phyloP scores from a whole-genome alignment of 768 basidiomycete genomes.

The Pisolithus orientalis region DNA sequence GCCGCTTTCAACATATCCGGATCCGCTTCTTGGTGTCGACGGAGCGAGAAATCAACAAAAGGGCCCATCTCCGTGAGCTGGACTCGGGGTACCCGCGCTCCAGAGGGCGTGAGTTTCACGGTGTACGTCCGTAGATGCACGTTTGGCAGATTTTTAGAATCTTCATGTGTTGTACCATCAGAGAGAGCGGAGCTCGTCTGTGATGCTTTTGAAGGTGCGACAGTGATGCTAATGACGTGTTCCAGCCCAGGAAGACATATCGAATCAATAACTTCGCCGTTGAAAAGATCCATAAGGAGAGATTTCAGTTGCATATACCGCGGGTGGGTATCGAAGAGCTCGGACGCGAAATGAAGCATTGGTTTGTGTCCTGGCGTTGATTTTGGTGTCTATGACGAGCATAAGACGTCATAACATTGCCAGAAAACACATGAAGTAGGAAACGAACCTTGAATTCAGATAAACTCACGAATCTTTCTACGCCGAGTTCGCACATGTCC shows the following conservation, averaged over 20 bases:
- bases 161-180: constrained; percentile 27
- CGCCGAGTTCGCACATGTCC: constrained; percentile 94
- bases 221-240: constrained; percentile 79
- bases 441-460: constrained; percentile 69
- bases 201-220: constrained; percentile 58
- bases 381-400: constrained; percentile 65
- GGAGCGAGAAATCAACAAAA: constrained; percentile 72
- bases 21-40: constrained; percentile 71
- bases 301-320: constrained; percentile 90
- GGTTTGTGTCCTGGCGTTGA: constrained; percentile 86
- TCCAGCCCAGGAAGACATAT: constrained; percentile 82
- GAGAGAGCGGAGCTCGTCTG: constrained; percentile 30
- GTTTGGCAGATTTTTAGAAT: constrained; percentile 54
- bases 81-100: constrained; percentile 73
- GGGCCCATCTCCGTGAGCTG: constrained; percentile 90
- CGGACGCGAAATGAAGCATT: constrained; percentile 92
- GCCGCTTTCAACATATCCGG: constrained; percentile 76
- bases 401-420: neutral
- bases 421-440: neutral
- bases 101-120: constrained; percentile 64
- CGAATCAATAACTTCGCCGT: constrained; percentile 76
- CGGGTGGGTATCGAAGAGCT: constrained; percentile 92
- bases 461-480: constrained; percentile 78
- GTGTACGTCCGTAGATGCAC: constrained; percentile 89
- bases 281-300: constrained; percentile 85